phyloP scores from a whole-genome alignment of 2,329 filamentous ascomycete species.

The Penicillium sp. region DNA sequence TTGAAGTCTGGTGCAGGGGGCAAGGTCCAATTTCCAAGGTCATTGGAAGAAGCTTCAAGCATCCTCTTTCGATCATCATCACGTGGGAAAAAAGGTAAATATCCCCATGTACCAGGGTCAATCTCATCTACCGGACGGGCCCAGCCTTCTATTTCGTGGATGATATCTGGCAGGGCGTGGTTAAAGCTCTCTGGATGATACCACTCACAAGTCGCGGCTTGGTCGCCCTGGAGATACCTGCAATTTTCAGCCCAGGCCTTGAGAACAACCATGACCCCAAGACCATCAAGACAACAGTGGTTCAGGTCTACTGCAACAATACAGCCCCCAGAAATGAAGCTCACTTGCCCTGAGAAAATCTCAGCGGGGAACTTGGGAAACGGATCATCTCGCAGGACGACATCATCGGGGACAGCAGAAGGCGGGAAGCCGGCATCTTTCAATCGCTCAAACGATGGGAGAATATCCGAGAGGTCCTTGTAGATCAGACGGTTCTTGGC shows the following conservation, averaged over 20 bases:
- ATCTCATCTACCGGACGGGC: constrained; percentile 6
- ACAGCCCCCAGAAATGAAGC: constrained; percentile 7
- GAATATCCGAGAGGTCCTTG: constrained; percentile 5
- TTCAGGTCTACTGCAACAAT: constrained; percentile 10
- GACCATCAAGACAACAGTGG: constrained; percentile 10
- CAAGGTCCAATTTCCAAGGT: neutral
- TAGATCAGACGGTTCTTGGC: constrained; percentile 2
- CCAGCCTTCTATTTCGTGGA: constrained; percentile 8
- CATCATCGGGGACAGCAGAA: constrained; percentile 4
- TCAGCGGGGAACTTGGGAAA: constrained; percentile 8
- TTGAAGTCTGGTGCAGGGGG: constrained; percentile 3
- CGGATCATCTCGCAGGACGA: constrained; percentile 9
- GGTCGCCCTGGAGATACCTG: constrained; percentile 8
- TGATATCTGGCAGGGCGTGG: constrained; percentile 8
- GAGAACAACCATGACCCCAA: constrained; percentile 8
- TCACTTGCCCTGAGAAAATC: constrained; percentile 9
- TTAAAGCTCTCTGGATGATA: constrained; percentile 10
- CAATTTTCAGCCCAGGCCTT: constrained; percentile 11
- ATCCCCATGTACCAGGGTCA: constrained; percentile 10
- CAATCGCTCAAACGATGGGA: constrained; percentile 5
- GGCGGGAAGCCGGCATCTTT: constrained; percentile 9
- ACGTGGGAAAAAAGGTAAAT: constrained; percentile 6
- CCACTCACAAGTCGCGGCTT: constrained; percentile 5
- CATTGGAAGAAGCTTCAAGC: neutral
- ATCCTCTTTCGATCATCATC: constrained; percentile 1